Conservation (phyloP, 2,329 filamentous ascomycete genomes). For the Arthrobotrys pseudoclavata region DNA sequence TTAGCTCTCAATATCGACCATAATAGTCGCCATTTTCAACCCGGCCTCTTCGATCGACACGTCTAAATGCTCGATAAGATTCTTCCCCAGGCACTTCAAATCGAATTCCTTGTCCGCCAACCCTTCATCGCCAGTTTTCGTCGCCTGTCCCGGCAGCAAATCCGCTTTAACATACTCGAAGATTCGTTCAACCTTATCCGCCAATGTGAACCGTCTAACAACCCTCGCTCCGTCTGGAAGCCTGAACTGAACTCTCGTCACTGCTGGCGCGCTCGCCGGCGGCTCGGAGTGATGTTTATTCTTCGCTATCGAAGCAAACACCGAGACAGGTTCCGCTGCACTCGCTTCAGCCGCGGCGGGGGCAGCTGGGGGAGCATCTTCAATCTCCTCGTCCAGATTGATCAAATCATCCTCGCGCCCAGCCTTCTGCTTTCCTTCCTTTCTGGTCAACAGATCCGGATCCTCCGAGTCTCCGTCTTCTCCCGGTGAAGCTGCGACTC, state of each 20-base stretch:
- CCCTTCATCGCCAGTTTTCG: constrained; percentile 75
- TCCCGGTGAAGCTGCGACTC: constrained; percentile 68
- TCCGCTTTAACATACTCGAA: constrained; percentile 98
- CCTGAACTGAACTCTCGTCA: constrained; percentile 92
- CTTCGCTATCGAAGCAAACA: constrained; percentile 80
- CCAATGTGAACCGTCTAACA: constrained; percentile 84
- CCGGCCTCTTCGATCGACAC: constrained; percentile 83
- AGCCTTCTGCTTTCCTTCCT: constrained; percentile 70
- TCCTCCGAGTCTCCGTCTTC: constrained; percentile 73
- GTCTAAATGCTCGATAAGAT: constrained; percentile 82
- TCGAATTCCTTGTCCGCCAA: constrained; percentile 75
- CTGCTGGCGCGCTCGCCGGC: constrained; percentile 75
- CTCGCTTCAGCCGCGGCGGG: constrained; percentile 46
- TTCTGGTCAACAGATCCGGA: constrained; percentile 88
- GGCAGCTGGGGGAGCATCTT: constrained; percentile 54
- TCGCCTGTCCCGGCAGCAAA: constrained; percentile 75
- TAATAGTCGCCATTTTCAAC: constrained; percentile 91
- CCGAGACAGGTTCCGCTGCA: constrained; percentile 65
- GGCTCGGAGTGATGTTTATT: constrained; percentile 84
- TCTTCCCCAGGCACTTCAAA: constrained; percentile 86
- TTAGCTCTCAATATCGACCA: constrained; percentile 87
- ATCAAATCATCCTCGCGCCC: constrained; percentile 67
- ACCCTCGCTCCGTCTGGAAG: constrained; percentile 82
- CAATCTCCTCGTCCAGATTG: constrained; percentile 65
- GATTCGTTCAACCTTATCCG: constrained; percentile 83